Percentiles rank a stretch among this genome's conserved stretches.
Conservation (phyloP, 2,329 filamentous ascomycete genomes). For the Trichoderma sp. region DNA sequence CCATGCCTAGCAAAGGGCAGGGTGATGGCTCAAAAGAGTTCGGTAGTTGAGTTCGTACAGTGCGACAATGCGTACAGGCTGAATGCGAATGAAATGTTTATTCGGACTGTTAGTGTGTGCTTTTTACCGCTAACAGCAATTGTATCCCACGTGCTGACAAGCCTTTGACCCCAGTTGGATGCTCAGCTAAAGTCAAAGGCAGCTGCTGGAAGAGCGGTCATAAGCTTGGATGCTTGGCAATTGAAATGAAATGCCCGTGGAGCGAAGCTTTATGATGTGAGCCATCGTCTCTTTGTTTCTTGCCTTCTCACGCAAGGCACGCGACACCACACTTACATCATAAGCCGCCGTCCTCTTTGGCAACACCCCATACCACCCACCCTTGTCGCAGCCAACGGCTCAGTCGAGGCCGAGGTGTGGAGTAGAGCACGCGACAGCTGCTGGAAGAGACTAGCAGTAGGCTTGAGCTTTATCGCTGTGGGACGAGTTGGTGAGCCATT, state of each 20-base stretch:
- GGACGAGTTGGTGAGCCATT: neutral
- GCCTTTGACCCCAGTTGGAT: neutral
- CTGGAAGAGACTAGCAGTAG: neutral
- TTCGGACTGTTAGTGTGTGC: neutral
- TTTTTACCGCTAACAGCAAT: neutral
- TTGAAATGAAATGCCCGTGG: neutral
- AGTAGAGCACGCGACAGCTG: slow-evolving; percentile 23
- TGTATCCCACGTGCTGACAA: neutral
- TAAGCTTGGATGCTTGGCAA: neutral
- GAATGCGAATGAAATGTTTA: neutral
- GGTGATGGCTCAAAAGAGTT: neutral
- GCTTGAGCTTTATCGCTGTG: slow-evolving; percentile 2
- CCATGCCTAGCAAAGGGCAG: neutral
- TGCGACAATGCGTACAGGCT: neutral
- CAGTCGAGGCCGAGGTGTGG: slow-evolving; percentile 12
- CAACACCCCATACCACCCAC: neutral
- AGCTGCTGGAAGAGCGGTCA: neutral
- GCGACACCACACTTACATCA: slow-evolving; percentile 5
- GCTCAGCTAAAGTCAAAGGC: neutral
- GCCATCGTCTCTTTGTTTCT: neutral
- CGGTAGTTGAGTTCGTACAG: slow-evolving; percentile 2
- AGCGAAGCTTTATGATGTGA: slow-evolving; percentile 23
- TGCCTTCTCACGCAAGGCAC: neutral
- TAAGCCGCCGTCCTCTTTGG: neutral
- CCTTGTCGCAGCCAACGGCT: neutral